Evolutionary conservation across 208 protist species (phyloP).

Genomic region (Zelonia costaricensis): DNA sequence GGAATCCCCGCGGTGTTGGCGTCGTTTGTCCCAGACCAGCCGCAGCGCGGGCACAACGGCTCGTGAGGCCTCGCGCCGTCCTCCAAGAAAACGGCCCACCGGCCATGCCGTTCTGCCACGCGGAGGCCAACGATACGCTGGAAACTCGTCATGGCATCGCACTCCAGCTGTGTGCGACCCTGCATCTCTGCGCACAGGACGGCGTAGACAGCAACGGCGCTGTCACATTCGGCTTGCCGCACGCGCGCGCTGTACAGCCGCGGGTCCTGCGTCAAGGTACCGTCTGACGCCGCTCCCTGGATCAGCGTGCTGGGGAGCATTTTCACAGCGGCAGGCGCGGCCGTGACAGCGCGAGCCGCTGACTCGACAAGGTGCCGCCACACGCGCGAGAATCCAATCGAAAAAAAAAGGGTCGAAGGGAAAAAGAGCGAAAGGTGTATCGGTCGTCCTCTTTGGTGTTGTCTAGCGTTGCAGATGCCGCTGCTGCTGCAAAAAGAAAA

Average conservation of each 20-base stretch:
- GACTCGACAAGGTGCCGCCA: too few species aligned
- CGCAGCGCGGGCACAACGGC: constrained; percentile 5
- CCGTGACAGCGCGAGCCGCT: background rate
- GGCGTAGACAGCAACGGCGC: background rate
- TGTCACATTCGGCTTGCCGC: background rate
- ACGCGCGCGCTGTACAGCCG: background rate
- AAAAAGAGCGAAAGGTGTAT: too few species aligned
- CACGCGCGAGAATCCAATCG: background rate
- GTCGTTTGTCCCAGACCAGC: constrained; percentile 7
- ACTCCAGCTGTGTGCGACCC: constrained; percentile 50
- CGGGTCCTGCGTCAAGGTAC: constrained; percentile 24
- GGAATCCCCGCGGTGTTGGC: background rate
- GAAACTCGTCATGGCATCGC: constrained; percentile 71
- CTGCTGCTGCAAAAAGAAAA: too few species aligned
- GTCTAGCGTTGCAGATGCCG: too few species aligned
- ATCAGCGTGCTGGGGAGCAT: background rate
- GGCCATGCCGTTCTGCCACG: constrained; percentile 41
- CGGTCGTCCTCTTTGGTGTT: too few species aligned
- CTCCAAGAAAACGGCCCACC: constrained; percentile 48
- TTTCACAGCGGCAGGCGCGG: too few species aligned
- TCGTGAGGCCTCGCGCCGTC: background rate
- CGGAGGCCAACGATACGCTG: constrained; percentile 63
- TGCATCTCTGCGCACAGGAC: constrained; percentile 66
- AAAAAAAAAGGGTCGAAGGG: background rate
- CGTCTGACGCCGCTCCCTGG: background rate